Conservation (phyloP, 148 eudicot species). For the Heliamphora exappendiculata region DNA sequence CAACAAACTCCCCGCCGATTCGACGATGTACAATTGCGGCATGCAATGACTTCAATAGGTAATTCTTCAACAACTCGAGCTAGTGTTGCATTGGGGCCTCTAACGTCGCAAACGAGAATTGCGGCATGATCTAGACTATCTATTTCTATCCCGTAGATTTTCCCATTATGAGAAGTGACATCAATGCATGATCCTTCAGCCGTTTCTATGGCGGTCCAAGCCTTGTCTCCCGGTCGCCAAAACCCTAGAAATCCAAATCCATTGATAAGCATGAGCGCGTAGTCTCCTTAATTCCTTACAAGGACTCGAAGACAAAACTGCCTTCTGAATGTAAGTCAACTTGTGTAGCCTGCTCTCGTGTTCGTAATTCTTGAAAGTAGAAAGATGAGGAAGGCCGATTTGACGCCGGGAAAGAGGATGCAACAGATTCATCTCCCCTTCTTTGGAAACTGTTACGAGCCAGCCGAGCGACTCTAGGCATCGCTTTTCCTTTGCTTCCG, state of each 20-base stretch:
- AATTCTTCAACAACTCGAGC: not conserved
- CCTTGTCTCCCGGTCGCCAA: not conserved
- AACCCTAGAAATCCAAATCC: not conserved
- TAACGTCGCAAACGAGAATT: not conserved
- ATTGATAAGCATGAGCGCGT: not conserved
- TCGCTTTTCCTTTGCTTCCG: not conserved
- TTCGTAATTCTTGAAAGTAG: not conserved
- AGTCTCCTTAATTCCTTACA: not conserved
- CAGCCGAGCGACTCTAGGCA: not conserved
- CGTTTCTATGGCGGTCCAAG: not conserved
- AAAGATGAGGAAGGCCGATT: not conserved
- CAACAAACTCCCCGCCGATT: not conserved
- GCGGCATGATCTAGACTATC: too few species aligned
- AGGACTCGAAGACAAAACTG: constrained; percentile 7
- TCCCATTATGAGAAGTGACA: not conserved
- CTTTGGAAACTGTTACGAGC: not conserved
- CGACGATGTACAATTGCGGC: not conserved
- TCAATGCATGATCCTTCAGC: accelerated
- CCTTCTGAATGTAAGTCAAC: not conserved
- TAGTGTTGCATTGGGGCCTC: not conserved
- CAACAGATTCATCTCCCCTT: not conserved
- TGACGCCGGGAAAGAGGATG: constrained; percentile 1
- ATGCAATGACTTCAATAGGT: not conserved
- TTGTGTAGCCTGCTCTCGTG: too few species aligned
- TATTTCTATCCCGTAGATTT: not conserved